Base-by-base conservation (phyloP, 148 eudicot species). In the Arbutus unedo region DNA sequence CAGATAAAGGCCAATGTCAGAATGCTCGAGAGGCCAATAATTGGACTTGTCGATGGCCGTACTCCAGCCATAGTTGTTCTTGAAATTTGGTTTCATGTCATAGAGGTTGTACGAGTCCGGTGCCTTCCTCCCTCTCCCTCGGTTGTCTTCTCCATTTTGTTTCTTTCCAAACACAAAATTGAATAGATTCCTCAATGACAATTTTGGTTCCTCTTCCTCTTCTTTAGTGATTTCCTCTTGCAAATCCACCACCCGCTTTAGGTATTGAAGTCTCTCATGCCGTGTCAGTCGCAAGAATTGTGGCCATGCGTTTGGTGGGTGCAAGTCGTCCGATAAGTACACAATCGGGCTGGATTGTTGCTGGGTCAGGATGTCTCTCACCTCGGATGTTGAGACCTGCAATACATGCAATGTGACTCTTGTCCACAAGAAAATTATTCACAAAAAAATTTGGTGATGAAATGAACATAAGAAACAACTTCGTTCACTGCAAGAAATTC, bases 31-130 rank as follows among this genome's bases (percentile, higher is more conserved):
- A 4, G 94, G 98, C 23, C 82, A 45, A 57, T 91, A 96, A n/a
- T 87, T 88, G 48, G 84, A 82, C 73, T 88, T 87, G 57, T 93
- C 91, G 47, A 96, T 60, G 1, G 93, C 94, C 15, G 87, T 55
- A 82, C 93, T 96, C 91, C 90, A 94, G 8, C 99, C 99, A 59
- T 93, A 93, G 31, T 85, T 73, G 86, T 96, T 96, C 83, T 66
- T 79, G 82, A 93, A 94, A 68, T 90, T 93, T 0, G 94, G 92
- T 25, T 86, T 81, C 31, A 85, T 85, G 31, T 93, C 88, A 19
- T 88, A 91, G 19, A 96, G 74, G 85, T 96, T 96, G 70, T 89
- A 91, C 0, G 96, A 76, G 76, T 91, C 93, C 0, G 94, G 91
- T 9, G 88, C 81, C 2, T 84, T 84, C 6, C 47, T 73, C 38